These are phyloP conservation scores for Fraxinus xanthoxyloides DNA, from an alignment of 305 asterid genomes.

Conservation along the genomic window DNA sequence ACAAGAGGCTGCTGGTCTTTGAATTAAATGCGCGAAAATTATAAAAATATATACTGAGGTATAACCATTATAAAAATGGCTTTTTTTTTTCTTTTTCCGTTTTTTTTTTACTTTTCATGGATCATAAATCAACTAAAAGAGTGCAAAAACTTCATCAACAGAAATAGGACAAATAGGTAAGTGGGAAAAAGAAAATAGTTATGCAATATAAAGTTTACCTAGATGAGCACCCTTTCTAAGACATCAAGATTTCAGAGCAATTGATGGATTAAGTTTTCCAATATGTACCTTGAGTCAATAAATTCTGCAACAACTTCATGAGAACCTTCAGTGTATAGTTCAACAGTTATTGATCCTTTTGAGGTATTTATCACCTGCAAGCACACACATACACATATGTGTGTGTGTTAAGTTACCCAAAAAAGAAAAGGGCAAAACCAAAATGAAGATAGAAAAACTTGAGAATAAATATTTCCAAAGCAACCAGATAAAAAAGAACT, in stretches of 20 bases:
- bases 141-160: not conserved
- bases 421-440: not conserved
- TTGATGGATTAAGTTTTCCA: conserved; percentile 9
- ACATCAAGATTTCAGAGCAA: conserved; percentile 2
- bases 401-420: not conserved
- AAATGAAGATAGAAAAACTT: not conserved
- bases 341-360: conserved; percentile 74
- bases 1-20: not conserved
- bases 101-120: not conserved
- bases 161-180: not conserved
- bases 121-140: conserved; percentile 1
- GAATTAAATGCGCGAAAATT: not conserved
- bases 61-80: not conserved
- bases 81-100: too few relatives aligned
- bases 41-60: not conserved
- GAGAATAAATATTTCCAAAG: not conserved
- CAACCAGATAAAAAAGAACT: too few relatives aligned
- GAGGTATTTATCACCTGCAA: conserved; percentile 72
- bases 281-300: conserved; percentile 57
- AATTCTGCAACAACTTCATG: conserved; percentile 68
- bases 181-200: not conserved
- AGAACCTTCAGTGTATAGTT: conserved; percentile 83
- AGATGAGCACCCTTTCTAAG: conserved; percentile 6
- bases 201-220: not conserved
- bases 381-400: not conserved